Conservation (phyloP, 2,329 filamentous ascomycete species). For the Cercospora janseana region DNA sequence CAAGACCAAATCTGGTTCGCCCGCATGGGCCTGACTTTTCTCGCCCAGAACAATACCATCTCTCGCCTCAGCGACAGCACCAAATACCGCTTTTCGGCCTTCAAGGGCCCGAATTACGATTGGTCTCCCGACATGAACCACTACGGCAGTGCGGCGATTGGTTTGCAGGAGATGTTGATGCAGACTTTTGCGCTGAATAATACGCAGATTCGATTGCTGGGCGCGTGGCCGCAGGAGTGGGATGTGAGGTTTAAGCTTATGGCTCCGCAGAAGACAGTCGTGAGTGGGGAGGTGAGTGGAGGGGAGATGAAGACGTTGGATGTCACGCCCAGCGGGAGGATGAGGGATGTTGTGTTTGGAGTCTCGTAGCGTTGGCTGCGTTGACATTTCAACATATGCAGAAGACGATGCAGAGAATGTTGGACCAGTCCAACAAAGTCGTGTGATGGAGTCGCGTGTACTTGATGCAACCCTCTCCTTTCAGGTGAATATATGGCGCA, state of each 20-base stretch:
- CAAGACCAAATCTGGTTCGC: slow-evolving; percentile 3
- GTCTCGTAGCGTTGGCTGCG: no score
- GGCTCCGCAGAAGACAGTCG: not conserved
- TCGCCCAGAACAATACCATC: not conserved
- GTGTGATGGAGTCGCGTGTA: no score
- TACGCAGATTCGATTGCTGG: not conserved
- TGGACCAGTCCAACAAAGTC: no score
- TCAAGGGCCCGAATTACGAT: slow-evolving; percentile 1
- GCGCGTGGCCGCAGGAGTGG: not conserved
- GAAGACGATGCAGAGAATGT: no score
- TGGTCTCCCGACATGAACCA: not conserved
- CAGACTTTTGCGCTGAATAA: slow-evolving; percentile 1
- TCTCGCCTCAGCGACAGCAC: not conserved
- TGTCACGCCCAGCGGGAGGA: not conserved
- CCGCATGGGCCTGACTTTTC: not conserved
- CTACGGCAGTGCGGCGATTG: not conserved
- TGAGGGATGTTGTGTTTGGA: not conserved
- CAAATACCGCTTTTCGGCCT: not conserved
- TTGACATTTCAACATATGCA: no score
- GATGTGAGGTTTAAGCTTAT: not conserved
- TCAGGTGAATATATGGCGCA: no score
- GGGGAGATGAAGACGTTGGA: not conserved
- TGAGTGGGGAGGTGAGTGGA: not conserved
- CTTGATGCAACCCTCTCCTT: no score
- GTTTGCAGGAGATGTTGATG: not conserved